phyloP scores from a whole-genome alignment of 1,284 basidiomycete genomes.

The Ganoderma leucocontextum region DNA sequence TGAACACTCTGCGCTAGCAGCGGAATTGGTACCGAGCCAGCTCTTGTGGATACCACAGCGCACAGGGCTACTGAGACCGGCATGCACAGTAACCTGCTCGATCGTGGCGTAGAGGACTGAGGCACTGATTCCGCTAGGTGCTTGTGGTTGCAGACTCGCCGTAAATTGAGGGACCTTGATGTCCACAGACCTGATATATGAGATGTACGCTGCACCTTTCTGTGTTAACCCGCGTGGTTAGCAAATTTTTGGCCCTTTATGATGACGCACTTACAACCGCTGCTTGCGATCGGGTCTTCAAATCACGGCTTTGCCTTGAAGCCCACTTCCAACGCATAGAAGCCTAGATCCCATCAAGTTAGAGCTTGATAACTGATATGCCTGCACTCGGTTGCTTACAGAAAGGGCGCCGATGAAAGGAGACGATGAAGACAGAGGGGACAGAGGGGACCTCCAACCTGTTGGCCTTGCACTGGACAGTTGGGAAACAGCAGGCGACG shows the following conservation, averaged over 20 bases:
- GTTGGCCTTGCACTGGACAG: constrained; percentile 8
- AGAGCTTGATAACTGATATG: constrained; percentile 1
- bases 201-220: constrained; percentile 36
- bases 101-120: constrained; percentile 53
- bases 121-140: constrained; percentile 20
- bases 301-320: constrained; percentile 28
- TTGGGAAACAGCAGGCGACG: constrained; percentile 43
- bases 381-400: constrained; percentile 41
- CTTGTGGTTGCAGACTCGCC: constrained; percentile 32
- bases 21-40: constrained; percentile 57
- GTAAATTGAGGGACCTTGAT: constrained; percentile 38
- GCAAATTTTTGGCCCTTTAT: neutral
- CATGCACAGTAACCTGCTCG: constrained; percentile 47
- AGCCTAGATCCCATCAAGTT: constrained; percentile 25
- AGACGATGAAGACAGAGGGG: constrained; percentile 42
- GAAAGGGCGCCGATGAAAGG: constrained; percentile 53
- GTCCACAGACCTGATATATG: constrained; percentile 40
- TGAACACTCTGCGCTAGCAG: constrained; percentile 46
- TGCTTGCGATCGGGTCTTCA: constrained; percentile 14
- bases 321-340: constrained; percentile 38
- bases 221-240: constrained; percentile 14
- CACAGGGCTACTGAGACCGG: constrained; percentile 56
- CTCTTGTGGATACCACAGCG: constrained; percentile 55
- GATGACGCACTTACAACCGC: constrained; percentile 17
- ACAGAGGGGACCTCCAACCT: constrained; percentile 41